phyloP scores from a whole-genome alignment of 139 green algal genomes.

The Chlorella sp. region DNA sequence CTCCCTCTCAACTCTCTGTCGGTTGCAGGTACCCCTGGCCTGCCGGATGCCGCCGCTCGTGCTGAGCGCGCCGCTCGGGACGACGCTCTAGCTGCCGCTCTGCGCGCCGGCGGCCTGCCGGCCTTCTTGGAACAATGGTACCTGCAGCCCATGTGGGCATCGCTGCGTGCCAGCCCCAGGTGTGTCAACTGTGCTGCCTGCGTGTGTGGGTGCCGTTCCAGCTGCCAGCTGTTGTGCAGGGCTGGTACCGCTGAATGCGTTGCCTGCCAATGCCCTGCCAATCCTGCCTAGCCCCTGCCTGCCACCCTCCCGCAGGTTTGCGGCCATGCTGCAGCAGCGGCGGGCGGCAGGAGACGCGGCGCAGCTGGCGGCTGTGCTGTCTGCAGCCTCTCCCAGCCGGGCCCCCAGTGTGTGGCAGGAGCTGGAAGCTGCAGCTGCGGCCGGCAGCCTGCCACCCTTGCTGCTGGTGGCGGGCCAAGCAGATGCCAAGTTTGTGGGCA shows the following conservation, averaged over 20 bases:
- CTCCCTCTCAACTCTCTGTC: background rate
- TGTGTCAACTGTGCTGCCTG: slow-evolving; percentile 7
- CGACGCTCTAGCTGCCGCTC: slow-evolving; percentile 48
- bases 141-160: slow-evolving; percentile 68
- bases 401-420: slow-evolving; percentile 39
- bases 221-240: too few relatives aligned
- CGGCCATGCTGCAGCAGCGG: slow-evolving; percentile 38
- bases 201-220: too few relatives aligned
- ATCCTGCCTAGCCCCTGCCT: too few relatives aligned
- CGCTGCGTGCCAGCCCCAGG: slow-evolving; percentile 55
- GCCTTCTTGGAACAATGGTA: slow-evolving; percentile 85
- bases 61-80: slow-evolving; percentile 58
- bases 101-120: slow-evolving; percentile 48
- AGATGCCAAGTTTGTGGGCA: slow-evolving; percentile 77
- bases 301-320: slow-evolving; percentile 41
- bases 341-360: background rate
- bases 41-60: slow-evolving; percentile 45
- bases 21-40: slow-evolving; percentile 14
- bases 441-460: slow-evolving; percentile 44
- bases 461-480: slow-evolving; percentile 65
- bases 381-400: slow-evolving; percentile 64
- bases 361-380: slow-evolving; percentile 52
- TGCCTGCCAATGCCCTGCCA: too few relatives aligned
- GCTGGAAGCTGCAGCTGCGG: slow-evolving; percentile 30
- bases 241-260: too few relatives aligned